A percentile compares a stretch with the other conserved stretches of the same genome.
Conservation (phyloP, 192 early-diverging fungal species). For the Funneliformis mosseae region DNA sequence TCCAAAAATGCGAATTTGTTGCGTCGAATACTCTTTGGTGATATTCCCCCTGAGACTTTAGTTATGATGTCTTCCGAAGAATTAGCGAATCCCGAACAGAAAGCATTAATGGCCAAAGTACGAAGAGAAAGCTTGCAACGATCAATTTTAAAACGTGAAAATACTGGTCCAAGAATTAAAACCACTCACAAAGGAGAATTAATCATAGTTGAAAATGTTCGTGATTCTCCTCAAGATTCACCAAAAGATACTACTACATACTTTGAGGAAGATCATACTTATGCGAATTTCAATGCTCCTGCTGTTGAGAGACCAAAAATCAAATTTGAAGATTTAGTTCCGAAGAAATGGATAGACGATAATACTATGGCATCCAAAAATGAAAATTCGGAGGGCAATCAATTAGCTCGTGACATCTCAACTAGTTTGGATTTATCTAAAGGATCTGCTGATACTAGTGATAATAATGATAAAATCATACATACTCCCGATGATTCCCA, state of each 20-base stretch:
- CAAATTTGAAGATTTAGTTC: constrained; percentile 3
- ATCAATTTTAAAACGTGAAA: constrained; percentile 55
- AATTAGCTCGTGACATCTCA: background rate
- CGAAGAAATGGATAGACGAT: background rate
- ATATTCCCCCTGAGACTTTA: constrained; percentile 63
- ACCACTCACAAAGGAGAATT: constrained; percentile 67
- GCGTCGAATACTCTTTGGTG: constrained; percentile 62
- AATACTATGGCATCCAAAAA: background rate
- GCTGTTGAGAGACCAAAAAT: constrained; percentile 14
- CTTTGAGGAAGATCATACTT: constrained; percentile 12
- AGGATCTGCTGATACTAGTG: background rate
- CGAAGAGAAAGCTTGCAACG: constrained; percentile 59
- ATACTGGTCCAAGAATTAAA: constrained; percentile 56
- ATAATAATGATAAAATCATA: background rate
- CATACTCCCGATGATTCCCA: background rate
- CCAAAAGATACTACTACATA: background rate
- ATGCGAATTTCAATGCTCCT: constrained; percentile 3
- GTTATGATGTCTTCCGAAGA: constrained; percentile 84
- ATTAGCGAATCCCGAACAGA: constrained; percentile 82
- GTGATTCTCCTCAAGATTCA: constrained; percentile 20
- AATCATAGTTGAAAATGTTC: constrained; percentile 40
- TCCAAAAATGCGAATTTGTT: constrained; percentile 78
- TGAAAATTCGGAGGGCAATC: background rate
- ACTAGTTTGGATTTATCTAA: background rate
- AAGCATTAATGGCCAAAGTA: constrained; percentile 57